These are phyloP conservation scores for Aurifilum marmelostoma DNA, from an alignment of 2,329 filamentous ascomycete species.

Conservation along the genomic window DNA sequence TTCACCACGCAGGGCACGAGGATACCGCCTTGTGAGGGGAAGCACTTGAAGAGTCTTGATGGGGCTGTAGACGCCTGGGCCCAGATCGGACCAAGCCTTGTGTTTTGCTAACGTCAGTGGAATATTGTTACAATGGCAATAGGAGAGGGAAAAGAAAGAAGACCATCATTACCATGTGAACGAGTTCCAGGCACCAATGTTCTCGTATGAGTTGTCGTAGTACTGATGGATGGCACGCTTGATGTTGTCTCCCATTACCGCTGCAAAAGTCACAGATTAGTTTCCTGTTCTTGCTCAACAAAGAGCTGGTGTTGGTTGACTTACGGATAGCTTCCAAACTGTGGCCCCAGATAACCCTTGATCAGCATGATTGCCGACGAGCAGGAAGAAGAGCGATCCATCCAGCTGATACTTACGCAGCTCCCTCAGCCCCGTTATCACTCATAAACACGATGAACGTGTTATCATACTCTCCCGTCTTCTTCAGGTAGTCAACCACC, in stretches of 20 bases:
- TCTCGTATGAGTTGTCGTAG: constrained; percentile 41
- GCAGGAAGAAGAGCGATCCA: not conserved
- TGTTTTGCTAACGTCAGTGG: not conserved
- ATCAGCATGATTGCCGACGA: not conserved
- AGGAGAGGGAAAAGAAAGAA: constrained; percentile 23
- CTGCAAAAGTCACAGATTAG: constrained; percentile 19
- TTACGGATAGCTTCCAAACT: not conserved
- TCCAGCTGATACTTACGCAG: constrained; percentile 34
- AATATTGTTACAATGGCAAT: not conserved
- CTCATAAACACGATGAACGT: constrained; percentile 44
- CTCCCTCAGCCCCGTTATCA: constrained; percentile 43
- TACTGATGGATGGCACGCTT: constrained; percentile 35
- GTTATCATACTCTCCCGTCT: constrained; percentile 40
- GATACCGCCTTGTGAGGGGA: constrained; percentile 36
- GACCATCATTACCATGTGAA: constrained; percentile 44
- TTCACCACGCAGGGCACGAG: constrained; percentile 35
- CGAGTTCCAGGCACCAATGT: constrained; percentile 39
- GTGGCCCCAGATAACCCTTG: not conserved
- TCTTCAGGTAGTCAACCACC: constrained; percentile 33
- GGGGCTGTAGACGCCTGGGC: constrained; percentile 19
- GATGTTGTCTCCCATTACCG: constrained; percentile 39
- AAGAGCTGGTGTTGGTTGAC: not conserved
- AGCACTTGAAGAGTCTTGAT: constrained; percentile 35
- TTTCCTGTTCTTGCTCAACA: not conserved
- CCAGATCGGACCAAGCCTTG: not conserved